These are phyloP conservation scores for Naganishia sp. DNA, from an alignment of 1,284 basidiomycete genomes.

Conservation along the genomic window DNA sequence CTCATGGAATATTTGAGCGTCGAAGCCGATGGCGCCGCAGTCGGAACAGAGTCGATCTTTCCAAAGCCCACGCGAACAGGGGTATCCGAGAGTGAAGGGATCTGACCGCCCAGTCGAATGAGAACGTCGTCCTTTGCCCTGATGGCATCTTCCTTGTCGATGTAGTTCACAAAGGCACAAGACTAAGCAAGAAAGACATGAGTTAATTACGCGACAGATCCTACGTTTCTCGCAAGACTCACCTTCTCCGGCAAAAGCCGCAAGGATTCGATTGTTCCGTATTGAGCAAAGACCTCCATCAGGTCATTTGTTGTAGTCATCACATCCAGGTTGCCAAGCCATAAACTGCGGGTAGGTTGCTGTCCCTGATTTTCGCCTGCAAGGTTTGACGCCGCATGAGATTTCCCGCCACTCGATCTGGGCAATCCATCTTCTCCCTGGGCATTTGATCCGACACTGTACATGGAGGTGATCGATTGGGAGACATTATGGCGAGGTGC, in stretches of 20 bases:
- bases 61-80: constrained; percentile 96
- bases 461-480: constrained; percentile 47
- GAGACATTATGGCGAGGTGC: constrained; percentile 68
- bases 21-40: constrained; percentile 69
- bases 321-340: constrained; percentile 96
- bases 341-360: constrained; percentile 89
- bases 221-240: constrained; percentile 36
- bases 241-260: constrained; percentile 95
- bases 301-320: constrained; percentile 91
- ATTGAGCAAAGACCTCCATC: constrained; percentile 89
- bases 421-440: constrained; percentile 20
- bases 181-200: constrained; percentile 60
- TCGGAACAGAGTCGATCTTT: constrained; percentile 85
- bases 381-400: background rate
- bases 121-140: constrained; percentile 95
- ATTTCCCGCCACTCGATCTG: constrained; percentile 14
- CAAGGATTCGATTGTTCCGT: constrained; percentile 93
- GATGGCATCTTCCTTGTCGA: constrained; percentile 89
- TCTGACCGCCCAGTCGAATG: constrained; percentile 88
- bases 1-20: constrained; percentile 35
- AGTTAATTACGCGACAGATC: background rate
- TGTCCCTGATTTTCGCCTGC: constrained; percentile 54
- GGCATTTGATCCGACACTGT: constrained; percentile 6
- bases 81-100: constrained; percentile 81
- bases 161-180: constrained; percentile 98